A percentile compares a stretch with the other conserved stretches of the same genome.
phyloP scores from a whole-genome alignment of 2,329 filamentous ascomycete genomes.

The Emericellopsis atlantica region DNA sequence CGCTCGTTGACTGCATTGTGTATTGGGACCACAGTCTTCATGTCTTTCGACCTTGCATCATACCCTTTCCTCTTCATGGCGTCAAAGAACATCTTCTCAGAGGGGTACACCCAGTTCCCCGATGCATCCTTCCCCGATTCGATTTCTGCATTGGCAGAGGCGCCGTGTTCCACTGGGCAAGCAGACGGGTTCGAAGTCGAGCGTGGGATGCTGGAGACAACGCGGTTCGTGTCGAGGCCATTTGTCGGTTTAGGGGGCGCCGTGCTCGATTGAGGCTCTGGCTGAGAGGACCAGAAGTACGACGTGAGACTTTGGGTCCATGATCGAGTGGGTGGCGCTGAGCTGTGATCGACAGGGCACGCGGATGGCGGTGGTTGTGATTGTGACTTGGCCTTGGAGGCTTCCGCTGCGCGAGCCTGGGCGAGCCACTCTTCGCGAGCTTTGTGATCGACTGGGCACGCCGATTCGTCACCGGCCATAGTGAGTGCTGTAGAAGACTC shows the following conservation, averaged over 20 bases:
- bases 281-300: constrained; percentile 19
- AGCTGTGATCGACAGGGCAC: constrained; percentile 20
- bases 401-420: constrained; percentile 44
- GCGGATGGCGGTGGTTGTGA: constrained; percentile 6
- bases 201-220: constrained; percentile 69
- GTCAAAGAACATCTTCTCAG: constrained; percentile 95
- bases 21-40: constrained; percentile 87
- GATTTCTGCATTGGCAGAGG: constrained; percentile 58
- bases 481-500: background rate
- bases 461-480: constrained; percentile 18
- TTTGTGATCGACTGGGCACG: constrained; percentile 84
- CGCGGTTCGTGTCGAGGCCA: constrained; percentile 52
- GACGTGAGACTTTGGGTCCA: constrained; percentile 30
- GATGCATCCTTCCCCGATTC: constrained; percentile 62
- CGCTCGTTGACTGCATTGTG: constrained; percentile 98
- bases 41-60: constrained; percentile 58
- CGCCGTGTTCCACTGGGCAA: constrained; percentile 25
- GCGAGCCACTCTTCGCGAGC: constrained; percentile 78
- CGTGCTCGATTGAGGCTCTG: constrained; percentile 3
- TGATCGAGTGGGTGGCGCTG: constrained; percentile 15
- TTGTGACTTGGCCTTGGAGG: constrained; percentile 11
- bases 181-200: constrained; percentile 25
- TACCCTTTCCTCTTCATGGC: constrained; percentile 89
- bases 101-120: constrained; percentile 96
- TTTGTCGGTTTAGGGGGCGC: background rate